Evolutionary conservation across 169 alveolate species (phyloP), one percentile per base, ranked within the genome.

Genomic region (Babesia bovis): DNA sequence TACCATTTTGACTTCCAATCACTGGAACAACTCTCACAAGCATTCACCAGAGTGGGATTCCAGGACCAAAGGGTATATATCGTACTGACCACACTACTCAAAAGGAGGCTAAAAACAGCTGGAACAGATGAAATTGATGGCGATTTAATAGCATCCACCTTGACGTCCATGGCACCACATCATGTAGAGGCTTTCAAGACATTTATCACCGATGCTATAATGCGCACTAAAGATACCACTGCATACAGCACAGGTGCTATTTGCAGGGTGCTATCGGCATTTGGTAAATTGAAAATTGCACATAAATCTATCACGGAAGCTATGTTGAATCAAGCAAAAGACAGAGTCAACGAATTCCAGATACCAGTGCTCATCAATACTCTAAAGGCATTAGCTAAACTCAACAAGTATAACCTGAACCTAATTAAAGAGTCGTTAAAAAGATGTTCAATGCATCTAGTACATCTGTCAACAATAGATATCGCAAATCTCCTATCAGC

Each of bases 1-100:
- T 77, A 67, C 33, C 36, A 57, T 13, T 77, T 77, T 26, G 86
- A 77, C 60, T 77, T 77, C 58, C 66, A 67, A 59, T 66, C 86
- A n/a, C 75, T 77, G 75, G 86, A 77, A n/a, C 79, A 77, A 30
- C 56, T 77, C 35, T 49, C 53, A 44, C 82, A 67, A 57, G 86
- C 75, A 32, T 77, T 77, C 59, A 77, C 82, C 57, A 42, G 86
- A 1, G 44, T 67, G 7, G 67, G 75, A 10, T 77, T 52, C 66
- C 44, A 21, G 33, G 86, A 77, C 38, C 67, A 66, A 32, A 65
- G 82, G n/a, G 33, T 77, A n/a, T 77, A 53, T 68, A 13, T 17
- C n/a, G 75, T 68, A 3, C 52, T 77, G 49, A 77, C 79, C 30
- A 66, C 72, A 41, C 61, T 77, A 52, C 81, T 77, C 19, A 77